These are phyloP conservation scores for Wickerhamiella alocasiicola DNA, from an alignment of 805 yeast species.

Conservation along the genomic window DNA sequence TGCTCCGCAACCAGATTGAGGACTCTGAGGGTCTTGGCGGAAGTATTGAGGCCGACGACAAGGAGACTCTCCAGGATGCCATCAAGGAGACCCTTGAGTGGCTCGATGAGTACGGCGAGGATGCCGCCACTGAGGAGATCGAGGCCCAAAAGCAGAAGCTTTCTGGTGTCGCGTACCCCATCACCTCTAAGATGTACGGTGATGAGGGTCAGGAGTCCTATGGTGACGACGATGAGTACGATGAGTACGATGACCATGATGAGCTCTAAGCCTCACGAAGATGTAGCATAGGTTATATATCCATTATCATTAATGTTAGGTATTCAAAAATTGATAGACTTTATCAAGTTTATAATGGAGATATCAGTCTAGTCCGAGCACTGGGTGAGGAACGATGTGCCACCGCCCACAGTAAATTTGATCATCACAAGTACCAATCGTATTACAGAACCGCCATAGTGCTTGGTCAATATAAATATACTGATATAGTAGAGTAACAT, in stretches of 20 bases:
- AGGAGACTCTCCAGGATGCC: conserved; percentile 78
- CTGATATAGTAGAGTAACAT: too few relatives aligned
- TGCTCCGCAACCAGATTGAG: conserved; percentile 56
- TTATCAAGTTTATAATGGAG: too few relatives aligned
- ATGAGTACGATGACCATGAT: conserved; percentile 22
- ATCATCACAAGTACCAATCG: too few relatives aligned
- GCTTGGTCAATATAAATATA: too few relatives aligned
- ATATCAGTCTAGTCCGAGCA: too few relatives aligned
- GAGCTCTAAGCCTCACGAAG: conserved; percentile 12
- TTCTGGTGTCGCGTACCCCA: conserved; percentile 76
- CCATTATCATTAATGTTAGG: not conserved
- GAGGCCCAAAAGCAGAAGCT: conserved; percentile 82
- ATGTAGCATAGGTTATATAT: conserved; percentile 5
- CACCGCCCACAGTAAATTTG: too few relatives aligned
- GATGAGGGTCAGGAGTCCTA: conserved; percentile 31
- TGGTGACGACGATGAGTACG: conserved; percentile 53
- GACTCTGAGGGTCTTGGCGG: conserved; percentile 48
- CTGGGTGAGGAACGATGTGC: too few relatives aligned
- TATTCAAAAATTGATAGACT: conserved; percentile 36
- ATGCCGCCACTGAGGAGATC: conserved; percentile 84
- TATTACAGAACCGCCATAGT: too few relatives aligned
- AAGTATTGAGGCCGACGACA: conserved; percentile 79
- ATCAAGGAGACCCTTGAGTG: conserved; percentile 75
- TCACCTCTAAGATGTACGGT: conserved; percentile 71
- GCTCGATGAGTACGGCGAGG: conserved; percentile 74